Percentiles rank a stretch among this genome's conserved stretches.
Evolutionary conservation across 768 basidiomycete species (phyloP).

Genomic region (Lentinula aciculospora): DNA sequence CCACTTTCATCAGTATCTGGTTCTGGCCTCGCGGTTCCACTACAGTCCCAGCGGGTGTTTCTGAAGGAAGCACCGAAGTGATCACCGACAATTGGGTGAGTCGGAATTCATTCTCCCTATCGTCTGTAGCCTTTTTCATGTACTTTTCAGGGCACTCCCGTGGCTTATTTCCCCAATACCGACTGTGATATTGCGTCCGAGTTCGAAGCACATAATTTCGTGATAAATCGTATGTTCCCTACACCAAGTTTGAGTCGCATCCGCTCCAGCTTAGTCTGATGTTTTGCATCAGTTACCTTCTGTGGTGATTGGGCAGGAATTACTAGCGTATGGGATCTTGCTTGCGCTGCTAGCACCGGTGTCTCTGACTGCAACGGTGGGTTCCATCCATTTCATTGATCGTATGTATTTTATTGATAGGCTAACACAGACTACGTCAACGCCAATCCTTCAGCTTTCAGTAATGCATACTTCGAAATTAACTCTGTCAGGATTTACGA

Average conservation of each 20-base stretch:
- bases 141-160: slow-evolving; percentile 46
- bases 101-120: neutral
- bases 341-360: slow-evolving; percentile 1
- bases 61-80: slow-evolving; percentile 30
- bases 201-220: neutral
- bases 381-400: neutral
- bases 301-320: neutral
- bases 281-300: neutral
- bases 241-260: too few species aligned
- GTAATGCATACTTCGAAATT: slow-evolving; percentile 6
- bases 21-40: slow-evolving; percentile 54
- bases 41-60: slow-evolving; percentile 41
- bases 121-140: neutral
- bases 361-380: slow-evolving; percentile 2
- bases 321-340: neutral
- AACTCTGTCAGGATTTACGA: slow-evolving; percentile 1
- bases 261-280: neutral
- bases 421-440: slow-evolving; percentile 8
- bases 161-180: slow-evolving; percentile 56
- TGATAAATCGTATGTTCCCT: neutral
- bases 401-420: neutral
- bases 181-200: neutral
- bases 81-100: slow-evolving; percentile 52
- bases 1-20: slow-evolving; percentile 57
- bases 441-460: slow-evolving; percentile 4